Percentiles rank a stretch among this genome's conserved stretches.
Evolutionary conservation across 2,329 filamentous ascomycete genomes (phyloP).

Genomic region (Trichoderma oligosporum): DNA sequence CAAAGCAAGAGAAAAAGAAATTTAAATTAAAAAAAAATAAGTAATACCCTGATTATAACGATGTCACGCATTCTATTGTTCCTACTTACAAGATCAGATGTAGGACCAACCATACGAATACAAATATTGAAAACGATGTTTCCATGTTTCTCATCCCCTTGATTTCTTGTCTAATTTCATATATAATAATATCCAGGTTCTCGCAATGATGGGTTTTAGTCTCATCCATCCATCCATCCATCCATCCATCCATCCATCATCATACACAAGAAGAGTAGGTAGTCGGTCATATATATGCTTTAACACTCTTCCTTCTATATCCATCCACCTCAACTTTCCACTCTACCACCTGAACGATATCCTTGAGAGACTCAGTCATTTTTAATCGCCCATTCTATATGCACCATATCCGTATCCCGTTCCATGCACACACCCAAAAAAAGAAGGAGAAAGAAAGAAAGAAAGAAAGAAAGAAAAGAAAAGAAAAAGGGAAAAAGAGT

Average conservation of each 20-base stretch:
- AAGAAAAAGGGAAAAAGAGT: not conserved
- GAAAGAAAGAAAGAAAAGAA: not conserved
- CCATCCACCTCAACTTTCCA: too few species aligned
- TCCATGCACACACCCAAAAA: not conserved
- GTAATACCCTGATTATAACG: not conserved
- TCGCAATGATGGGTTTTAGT: not conserved
- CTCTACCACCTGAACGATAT: too few species aligned
- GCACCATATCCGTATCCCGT: not conserved
- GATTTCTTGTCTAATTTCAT: too few species aligned
- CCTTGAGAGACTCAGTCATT: not conserved
- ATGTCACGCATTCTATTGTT: not conserved
- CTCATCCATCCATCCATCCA: not conserved
- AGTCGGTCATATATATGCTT: too few species aligned
- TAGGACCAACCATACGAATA: slow-evolving; percentile 2
- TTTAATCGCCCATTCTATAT: slow-evolving; percentile 8
- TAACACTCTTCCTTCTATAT: not conserved
- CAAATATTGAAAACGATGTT: not conserved
- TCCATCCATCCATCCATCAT: too few species aligned
- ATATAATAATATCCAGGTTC: not conserved
- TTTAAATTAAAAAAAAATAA: not conserved
- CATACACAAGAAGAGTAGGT: too few species aligned
- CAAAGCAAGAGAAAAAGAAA: not conserved
- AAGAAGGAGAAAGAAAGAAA: not conserved
- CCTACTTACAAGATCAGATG: not conserved
- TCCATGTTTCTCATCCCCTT: too few species aligned